Base-by-base conservation (phyloP, 345 rosid genomes). In the Chamaenerion angustifolium region DNA sequence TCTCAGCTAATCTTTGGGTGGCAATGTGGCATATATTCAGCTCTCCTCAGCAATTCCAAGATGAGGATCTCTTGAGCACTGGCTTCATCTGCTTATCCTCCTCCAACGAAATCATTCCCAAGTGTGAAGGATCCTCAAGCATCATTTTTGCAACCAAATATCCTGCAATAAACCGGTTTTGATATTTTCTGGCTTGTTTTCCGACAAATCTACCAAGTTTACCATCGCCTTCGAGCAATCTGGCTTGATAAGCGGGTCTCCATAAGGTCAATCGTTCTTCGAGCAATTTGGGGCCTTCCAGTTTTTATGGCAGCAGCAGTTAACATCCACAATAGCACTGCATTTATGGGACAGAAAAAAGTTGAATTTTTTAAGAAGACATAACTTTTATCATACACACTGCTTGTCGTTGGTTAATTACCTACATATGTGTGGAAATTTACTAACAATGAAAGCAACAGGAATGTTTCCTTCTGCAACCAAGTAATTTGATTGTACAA, bases 141-240 rank as follows among this genome's bases (percentile, higher is more conserved):
- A 70, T 57, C 75, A 70, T 70, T 59, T 66, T 70, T 17, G 75
- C 71, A 19, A 71, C 68, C 63, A 71, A 53, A 53, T 66, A 70
- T 40, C 71, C 68, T 0, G 71, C 68, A 23, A 70, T 70, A 9
- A 66, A 66, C 75, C 71, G 62, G 6, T 67, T 70, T 56, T 70
- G 71, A 12, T 55, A 44, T 23, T 71, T 71, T 48, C 71, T 66
- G 10, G 75, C 75, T 54, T 71, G 71, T 41, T 66, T 71, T 12
- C 75, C 71, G 0, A 71, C 17, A 42, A 51, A 71, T 56, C 68
- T 58, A 21, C 75, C 75, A 0, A 63, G 60, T 40, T 66, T 63
- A 16, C 71, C 71, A 3, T 71, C 71, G 43, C 66, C 66, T 49
- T 71, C 75, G 2, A 68, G 71, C 75, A 68, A 71, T 46, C 65